These are phyloP conservation scores for Colletotrichum filicis DNA, from an alignment of 2,329 filamentous ascomycete species.

Conservation along the genomic window DNA sequence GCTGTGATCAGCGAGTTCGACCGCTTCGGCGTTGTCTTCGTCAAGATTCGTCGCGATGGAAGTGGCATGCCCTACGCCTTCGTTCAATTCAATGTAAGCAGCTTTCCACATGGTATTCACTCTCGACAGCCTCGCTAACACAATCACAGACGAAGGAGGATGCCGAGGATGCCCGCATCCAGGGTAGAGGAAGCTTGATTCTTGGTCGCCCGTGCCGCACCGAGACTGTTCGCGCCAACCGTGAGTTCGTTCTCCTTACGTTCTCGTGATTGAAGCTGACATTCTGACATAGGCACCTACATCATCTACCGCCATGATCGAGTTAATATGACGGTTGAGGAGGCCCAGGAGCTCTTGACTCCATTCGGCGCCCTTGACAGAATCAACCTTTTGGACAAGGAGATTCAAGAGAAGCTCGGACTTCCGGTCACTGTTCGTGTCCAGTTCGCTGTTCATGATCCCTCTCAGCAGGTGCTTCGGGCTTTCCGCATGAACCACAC, in stretches of 20 bases:
- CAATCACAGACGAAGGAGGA: conserved; percentile 55
- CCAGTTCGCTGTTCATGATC: conserved; percentile 62
- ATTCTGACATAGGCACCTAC: conserved; percentile 55
- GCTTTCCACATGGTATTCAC: not conserved
- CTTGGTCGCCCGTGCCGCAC: conserved; percentile 68
- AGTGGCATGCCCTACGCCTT: conserved; percentile 72
- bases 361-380: conserved; percentile 57
- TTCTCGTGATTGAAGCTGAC: conserved; percentile 37
- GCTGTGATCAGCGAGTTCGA: conserved; percentile 65
- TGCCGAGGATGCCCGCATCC: conserved; percentile 58
- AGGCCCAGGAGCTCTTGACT: conserved; percentile 55
- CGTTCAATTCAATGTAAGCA: conserved; percentile 69
- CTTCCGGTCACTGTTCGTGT: conserved; percentile 54
- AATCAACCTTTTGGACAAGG: conserved; percentile 41
- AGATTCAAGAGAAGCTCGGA: conserved; percentile 46
- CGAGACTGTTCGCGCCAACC: conserved; percentile 69
- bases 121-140: conserved; percentile 38
- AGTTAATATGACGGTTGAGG: conserved; percentile 49
- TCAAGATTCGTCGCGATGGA: conserved; percentile 71
- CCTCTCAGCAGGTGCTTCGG: conserved; percentile 58
- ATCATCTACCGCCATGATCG: conserved; percentile 56
- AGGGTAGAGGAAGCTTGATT: conserved; percentile 60
- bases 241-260: conserved; percentile 50
- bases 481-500: conserved; percentile 49
- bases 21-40: conserved; percentile 65